Conservation (phyloP, 2,329 filamentous ascomycete genomes). For the Curvularia hawaiiensis region DNA sequence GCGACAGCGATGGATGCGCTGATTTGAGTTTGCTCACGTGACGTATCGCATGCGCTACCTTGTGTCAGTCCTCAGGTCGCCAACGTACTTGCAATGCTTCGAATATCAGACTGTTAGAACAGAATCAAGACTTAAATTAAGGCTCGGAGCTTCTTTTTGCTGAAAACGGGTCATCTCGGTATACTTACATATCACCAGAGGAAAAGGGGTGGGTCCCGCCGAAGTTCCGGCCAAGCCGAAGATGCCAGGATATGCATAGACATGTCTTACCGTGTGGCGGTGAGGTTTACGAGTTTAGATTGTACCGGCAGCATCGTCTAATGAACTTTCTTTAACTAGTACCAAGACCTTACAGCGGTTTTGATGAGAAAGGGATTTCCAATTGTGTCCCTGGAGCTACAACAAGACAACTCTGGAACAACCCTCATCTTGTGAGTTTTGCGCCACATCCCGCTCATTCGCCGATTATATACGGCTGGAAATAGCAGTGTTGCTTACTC, state of each 20-base stretch:
- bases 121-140: neutral
- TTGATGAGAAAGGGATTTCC: neutral
- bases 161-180: neutral
- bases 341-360: neutral
- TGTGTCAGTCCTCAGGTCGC: no score
- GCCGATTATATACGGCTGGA: neutral
- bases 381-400: neutral
- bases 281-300: neutral
- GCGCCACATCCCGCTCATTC: neutral
- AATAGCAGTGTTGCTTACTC: neutral
- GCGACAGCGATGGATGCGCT: slow-evolving; percentile 6
- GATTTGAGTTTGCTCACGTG: neutral
- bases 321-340: neutral
- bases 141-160: neutral
- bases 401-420: neutral
- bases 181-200: neutral
- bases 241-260: neutral
- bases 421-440: neutral
- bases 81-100: no score
- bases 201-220: neutral
- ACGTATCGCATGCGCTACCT: neutral
- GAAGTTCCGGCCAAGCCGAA: neutral
- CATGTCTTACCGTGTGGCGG: neutral
- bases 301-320: neutral
- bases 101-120: no score